A percentile compares a stretch with the other conserved stretches of the same genome.
Conservation (phyloP, 2,329 filamentous ascomycete species). For the Diaporthe vaccinii region DNA sequence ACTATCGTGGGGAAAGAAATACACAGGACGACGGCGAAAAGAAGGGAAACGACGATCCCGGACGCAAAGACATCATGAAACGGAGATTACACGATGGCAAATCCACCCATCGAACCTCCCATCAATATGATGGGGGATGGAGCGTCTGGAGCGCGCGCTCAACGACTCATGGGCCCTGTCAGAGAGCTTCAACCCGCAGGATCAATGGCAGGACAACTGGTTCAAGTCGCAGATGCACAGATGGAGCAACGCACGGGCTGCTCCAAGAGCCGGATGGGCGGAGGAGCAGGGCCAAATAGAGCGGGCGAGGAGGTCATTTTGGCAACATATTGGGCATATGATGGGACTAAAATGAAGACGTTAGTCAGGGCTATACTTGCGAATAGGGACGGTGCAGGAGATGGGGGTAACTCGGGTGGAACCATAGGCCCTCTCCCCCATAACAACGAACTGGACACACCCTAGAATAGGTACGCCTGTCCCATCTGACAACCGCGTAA, state of each 20-base stretch:
- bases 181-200: neutral
- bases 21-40: neutral
- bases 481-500: no score
- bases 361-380: no score
- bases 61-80: no score
- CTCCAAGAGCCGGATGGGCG: neutral
- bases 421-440: no score
- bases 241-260: neutral
- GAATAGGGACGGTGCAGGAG: no score
- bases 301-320: no score
- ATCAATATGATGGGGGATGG: neutral
- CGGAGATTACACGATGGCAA: neutral
- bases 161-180: neutral
- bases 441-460: no score
- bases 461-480: no score
- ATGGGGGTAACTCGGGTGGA: no score
- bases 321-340: no score
- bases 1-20: neutral
- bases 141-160: neutral
- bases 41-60: no score
- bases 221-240: neutral
- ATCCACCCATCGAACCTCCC: neutral
- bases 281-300: neutral
- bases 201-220: neutral
- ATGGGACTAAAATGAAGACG: no score